Conservation (phyloP, 2,329 filamentous ascomycete genomes). For the Botrytis pseudocinerea region DNA sequence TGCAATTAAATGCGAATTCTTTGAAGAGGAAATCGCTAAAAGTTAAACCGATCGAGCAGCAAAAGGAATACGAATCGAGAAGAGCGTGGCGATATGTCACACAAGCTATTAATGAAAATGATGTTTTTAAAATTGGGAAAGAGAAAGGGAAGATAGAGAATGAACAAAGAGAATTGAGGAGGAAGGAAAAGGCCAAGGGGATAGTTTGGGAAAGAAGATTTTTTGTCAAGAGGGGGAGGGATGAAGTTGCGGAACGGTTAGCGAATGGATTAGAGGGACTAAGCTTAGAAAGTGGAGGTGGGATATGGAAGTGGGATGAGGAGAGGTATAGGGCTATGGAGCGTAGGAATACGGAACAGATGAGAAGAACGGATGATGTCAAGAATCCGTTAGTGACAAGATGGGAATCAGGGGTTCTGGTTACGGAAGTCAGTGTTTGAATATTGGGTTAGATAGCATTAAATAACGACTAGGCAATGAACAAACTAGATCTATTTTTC, state of each 20-base stretch:
- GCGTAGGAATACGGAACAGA: constrained; percentile 26
- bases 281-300: constrained; percentile 36
- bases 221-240: constrained; percentile 59
- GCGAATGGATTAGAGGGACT: constrained; percentile 28
- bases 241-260: constrained; percentile 46
- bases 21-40: constrained; percentile 64
- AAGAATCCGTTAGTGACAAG: constrained; percentile 33
- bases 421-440: not conserved
- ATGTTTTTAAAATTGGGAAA: constrained; percentile 74
- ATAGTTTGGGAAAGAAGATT: constrained; percentile 79
- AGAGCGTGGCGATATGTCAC: constrained; percentile 86
- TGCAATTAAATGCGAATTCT: constrained; percentile 59
- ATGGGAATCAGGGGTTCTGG: constrained; percentile 35
- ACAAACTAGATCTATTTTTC: not conserved
- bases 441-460: not conserved
- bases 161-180: constrained; percentile 75
- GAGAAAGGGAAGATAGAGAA: constrained; percentile 92
- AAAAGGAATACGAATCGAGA: constrained; percentile 84
- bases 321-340: constrained; percentile 32
- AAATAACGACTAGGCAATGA: not conserved
- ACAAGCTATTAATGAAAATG: constrained; percentile 72
- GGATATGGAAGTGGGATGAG: constrained; percentile 38
- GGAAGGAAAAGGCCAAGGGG: constrained; percentile 70
- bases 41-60: constrained; percentile 70
- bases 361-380: constrained; percentile 20